Evolutionary conservation across 192 early-diverging fungal species (phyloP).

Genomic region (Coemansia sp.): DNA sequence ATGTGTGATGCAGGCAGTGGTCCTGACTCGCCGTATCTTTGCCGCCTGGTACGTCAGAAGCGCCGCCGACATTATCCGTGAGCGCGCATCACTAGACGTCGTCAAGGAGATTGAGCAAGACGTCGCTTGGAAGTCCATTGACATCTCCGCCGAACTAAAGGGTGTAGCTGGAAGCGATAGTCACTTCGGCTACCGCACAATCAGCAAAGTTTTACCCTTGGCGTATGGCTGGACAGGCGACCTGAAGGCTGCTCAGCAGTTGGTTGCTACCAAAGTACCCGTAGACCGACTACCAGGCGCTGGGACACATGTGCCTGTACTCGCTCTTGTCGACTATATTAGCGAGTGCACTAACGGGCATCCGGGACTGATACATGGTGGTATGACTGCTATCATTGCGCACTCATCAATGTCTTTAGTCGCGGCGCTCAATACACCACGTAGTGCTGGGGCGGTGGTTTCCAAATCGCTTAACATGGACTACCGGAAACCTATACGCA

Average conservation of each 20-base stretch:
- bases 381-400: slow-evolving; percentile 46
- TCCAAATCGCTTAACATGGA: slow-evolving; percentile 49
- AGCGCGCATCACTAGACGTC: slow-evolving; percentile 26
- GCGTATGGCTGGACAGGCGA: slow-evolving; percentile 31
- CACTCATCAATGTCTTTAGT: slow-evolving; percentile 36
- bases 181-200: slow-evolving; percentile 34
- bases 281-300: slow-evolving; percentile 17
- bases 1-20: slow-evolving; percentile 4
- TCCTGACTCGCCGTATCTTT: slow-evolving; percentile 23
- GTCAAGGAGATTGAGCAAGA: slow-evolving; percentile 26
- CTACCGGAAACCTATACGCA: slow-evolving; percentile 42
- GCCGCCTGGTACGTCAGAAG: slow-evolving; percentile 10
- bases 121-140: slow-evolving; percentile 14
- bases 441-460: slow-evolving; percentile 9
- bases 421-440: slow-evolving; percentile 33
- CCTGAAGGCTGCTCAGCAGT: slow-evolving; percentile 12
- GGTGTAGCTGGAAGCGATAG: slow-evolving; percentile 11
- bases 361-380: slow-evolving; percentile 47
- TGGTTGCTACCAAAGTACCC: slow-evolving; percentile 18
- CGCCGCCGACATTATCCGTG: slow-evolving; percentile 30
- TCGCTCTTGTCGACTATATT: slow-evolving; percentile 42
- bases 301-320: slow-evolving; percentile 20
- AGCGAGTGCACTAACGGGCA: slow-evolving; percentile 42
- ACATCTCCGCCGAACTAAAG: slow-evolving; percentile 14
- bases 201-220: slow-evolving; percentile 31